Evolutionary conservation across 768 basidiomycete species (phyloP).

Genomic region (Mrakia hoshinonis): DNA sequence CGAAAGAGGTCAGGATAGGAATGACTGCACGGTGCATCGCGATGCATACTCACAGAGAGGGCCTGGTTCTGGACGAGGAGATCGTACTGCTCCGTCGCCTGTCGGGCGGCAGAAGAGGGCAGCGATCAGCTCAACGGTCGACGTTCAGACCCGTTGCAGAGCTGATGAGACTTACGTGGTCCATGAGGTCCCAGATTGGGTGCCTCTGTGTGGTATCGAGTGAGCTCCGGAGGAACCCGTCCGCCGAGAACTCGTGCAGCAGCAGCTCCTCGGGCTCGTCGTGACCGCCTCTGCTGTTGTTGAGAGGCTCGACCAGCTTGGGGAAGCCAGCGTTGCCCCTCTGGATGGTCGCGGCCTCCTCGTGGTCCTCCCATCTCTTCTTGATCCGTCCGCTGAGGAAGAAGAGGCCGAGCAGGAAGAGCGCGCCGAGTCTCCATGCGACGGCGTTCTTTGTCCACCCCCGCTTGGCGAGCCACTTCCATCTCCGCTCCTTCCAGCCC

Average conservation of each 20-base stretch:
- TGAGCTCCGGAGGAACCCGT: conserved; percentile 14
- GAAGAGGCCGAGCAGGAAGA: background rate
- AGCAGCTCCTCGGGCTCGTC: background rate
- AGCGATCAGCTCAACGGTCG: background rate
- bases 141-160: too few species aligned
- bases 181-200: conserved; percentile 25
- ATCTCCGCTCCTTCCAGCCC: conserved; percentile 8
- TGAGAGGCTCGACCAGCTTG: background rate
- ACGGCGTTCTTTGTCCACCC: conserved; percentile 11
- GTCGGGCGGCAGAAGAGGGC: background rate
- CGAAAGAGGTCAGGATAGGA: too few species aligned
- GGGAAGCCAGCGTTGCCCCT: background rate
- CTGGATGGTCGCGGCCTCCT: background rate
- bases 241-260: conserved; percentile 14
- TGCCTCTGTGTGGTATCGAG: conserved; percentile 11
- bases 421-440: conserved; percentile 7
- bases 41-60: conserved; percentile 10
- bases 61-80: conserved; percentile 10
- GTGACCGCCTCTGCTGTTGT: background rate
- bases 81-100: conserved; percentile 15
- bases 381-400: conserved; percentile 6
- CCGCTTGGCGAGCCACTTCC: conserved; percentile 14
- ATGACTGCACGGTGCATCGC: background rate
- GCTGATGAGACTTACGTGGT: background rate
- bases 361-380: conserved; percentile 3